These are phyloP conservation scores for Naganishia albida DNA, from an alignment of 1,284 basidiomycete species.

Conservation along the genomic window DNA sequence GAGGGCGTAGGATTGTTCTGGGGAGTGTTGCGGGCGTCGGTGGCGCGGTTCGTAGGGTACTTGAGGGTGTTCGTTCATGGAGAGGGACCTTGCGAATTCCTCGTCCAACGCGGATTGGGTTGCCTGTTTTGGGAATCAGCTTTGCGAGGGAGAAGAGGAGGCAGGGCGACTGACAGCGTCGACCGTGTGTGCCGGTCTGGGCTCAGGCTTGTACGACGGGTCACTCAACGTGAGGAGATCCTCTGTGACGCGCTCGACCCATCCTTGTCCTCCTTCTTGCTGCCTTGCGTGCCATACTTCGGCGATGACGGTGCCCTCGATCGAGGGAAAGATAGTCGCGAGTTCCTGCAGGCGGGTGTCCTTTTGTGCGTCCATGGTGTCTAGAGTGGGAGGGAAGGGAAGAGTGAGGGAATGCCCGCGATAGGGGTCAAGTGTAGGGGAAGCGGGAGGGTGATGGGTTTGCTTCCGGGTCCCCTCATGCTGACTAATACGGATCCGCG, in stretches of 20 bases:
- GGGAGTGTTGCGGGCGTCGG: neutral
- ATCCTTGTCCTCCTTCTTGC: neutral
- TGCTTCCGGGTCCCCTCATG: neutral
- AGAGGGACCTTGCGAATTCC: slow-evolving; percentile 33
- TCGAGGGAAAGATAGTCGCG: slow-evolving; percentile 29
- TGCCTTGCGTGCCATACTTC: slow-evolving; percentile 24
- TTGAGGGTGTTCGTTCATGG: slow-evolving; percentile 14
- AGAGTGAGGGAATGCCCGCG: too few relatives aligned
- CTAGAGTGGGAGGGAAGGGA: neutral
- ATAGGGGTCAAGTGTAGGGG: too few relatives aligned
- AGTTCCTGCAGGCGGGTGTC: neutral
- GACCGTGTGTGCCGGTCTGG: neutral
- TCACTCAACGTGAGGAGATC: slow-evolving; percentile 33
- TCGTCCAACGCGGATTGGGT: slow-evolving; percentile 30
- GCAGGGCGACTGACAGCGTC: neutral
- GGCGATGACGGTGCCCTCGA: slow-evolving; percentile 23
- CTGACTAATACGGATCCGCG: neutral
- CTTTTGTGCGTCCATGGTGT: neutral
- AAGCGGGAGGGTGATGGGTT: neutral
- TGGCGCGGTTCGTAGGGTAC: slow-evolving; percentile 31
- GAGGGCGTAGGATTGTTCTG: neutral
- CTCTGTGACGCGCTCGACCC: slow-evolving; percentile 11
- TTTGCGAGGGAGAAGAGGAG: neutral
- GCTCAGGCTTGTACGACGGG: slow-evolving; percentile 29
- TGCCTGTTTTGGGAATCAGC: neutral